Evolutionary conservation across 495 filamentous ascomycete species (phyloP).

Genomic region (Elasticomyces elasticus): DNA sequence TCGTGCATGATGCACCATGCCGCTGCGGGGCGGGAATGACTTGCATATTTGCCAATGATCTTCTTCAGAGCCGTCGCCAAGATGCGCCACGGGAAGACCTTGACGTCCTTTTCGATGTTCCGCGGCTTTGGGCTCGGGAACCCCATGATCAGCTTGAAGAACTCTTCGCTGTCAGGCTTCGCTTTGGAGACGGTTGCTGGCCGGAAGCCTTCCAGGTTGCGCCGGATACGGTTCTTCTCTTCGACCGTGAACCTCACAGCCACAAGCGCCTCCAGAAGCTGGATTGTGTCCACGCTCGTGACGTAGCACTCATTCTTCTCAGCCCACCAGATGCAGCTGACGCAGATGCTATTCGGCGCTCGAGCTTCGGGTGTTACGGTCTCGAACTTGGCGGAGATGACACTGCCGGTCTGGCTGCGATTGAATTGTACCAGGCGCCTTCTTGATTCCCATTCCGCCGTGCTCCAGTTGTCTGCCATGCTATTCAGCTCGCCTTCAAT

Average conservation of each 20-base stretch:
- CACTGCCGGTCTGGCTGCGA: conserved; percentile 51
- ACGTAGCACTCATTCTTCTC: conserved; percentile 82
- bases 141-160: conserved; percentile 99
- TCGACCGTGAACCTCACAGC: conserved; percentile 78
- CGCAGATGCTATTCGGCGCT: conserved; percentile 31
- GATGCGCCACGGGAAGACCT: conserved; percentile 92
- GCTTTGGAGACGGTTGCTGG: conserved; percentile 86
- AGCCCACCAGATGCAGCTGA: conserved; percentile 64
- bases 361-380: conserved; percentile 31
- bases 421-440: conserved; percentile 79
- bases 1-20: conserved; percentile 8
- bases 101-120: conserved; percentile 98
- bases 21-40: conserved; percentile 28
- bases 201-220: conserved; percentile 86
- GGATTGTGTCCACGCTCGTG: conserved; percentile 94
- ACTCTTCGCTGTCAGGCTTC: conserved; percentile 83
- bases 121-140: conserved; percentile 89
- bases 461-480: conserved; percentile 72
- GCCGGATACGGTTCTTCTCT: conserved; percentile 93
- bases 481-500: conserved; percentile 71
- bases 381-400: conserved; percentile 32
- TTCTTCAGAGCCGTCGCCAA: conserved; percentile 78
- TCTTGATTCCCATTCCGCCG: conserved; percentile 65
- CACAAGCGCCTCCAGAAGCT: conserved; percentile 78
- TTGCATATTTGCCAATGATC: conserved; percentile 95